Percentiles rank a stretch among this genome's conserved stretches.
Conservation (phyloP, 257 asterid species). For the Marsdenia floribunda region DNA sequence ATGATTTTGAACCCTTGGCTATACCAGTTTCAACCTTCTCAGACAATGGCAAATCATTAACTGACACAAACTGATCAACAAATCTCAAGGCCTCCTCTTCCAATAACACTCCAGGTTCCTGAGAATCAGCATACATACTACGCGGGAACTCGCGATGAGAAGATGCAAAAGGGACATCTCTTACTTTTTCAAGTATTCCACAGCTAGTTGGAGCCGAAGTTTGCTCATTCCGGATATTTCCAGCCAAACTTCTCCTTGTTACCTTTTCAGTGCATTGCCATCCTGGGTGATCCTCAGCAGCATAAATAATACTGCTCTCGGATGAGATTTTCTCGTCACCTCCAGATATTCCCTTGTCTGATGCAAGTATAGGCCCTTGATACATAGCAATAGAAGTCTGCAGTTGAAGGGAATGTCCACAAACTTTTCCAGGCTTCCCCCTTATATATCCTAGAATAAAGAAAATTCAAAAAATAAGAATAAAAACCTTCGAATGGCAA, state of each 20-base stretch:
- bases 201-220: constrained; percentile 21
- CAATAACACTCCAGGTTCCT: constrained; percentile 41
- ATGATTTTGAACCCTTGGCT: constrained; percentile 28
- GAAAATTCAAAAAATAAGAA: not conserved
- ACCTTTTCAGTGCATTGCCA: constrained; percentile 12
- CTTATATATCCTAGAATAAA: constrained; percentile 11
- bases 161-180: constrained; percentile 21
- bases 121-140: constrained; percentile 31
- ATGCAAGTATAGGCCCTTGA: not conserved
- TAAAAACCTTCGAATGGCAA: not conserved
- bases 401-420: constrained; percentile 1
- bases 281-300: constrained; percentile 1
- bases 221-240: constrained; percentile 20
- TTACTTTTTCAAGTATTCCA: constrained; percentile 19
- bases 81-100: constrained; percentile 49
- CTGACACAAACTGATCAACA: constrained; percentile 59
- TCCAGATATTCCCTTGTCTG: not conserved
- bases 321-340: not conserved
- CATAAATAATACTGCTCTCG: not conserved
- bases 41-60: constrained; percentile 28
- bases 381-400: not conserved
- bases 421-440: constrained; percentile 8
- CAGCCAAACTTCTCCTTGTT: constrained; percentile 19
- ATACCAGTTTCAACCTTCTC: constrained; percentile 25
- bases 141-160: constrained; percentile 16